These are phyloP conservation scores for Panaeolus cyanescens DNA, from an alignment of 768 basidiomycete species.

Conservation along the genomic window DNA sequence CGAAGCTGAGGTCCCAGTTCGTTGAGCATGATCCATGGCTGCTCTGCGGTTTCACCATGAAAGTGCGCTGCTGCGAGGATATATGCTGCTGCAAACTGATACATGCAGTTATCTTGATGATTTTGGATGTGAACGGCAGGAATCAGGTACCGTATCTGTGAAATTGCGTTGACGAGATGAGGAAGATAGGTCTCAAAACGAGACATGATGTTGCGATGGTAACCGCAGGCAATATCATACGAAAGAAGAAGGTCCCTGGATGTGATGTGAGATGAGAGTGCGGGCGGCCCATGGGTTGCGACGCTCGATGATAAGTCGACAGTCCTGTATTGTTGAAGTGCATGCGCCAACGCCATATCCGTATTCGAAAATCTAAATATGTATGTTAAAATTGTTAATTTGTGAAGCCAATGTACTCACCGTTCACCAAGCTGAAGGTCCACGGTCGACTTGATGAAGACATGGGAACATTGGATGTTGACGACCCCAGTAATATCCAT, in stretches of 20 bases:
- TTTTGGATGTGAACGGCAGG: conserved; percentile 26
- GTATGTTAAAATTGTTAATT: not conserved
- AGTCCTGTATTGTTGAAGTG: not conserved
- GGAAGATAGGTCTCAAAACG: conserved; percentile 15
- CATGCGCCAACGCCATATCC: conserved; percentile 21
- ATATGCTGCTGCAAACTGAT: conserved; percentile 23
- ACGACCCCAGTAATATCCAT: conserved; percentile 25
- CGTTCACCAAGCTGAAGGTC: conserved; percentile 30
- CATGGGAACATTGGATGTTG: conserved; percentile 26
- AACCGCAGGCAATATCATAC: conserved; percentile 29
- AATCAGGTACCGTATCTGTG: conserved; percentile 14
- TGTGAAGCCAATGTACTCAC: conserved; percentile 10
- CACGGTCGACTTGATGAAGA: conserved; percentile 21
- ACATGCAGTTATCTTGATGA: conserved; percentile 27
- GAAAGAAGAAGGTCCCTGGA: conserved; percentile 10
- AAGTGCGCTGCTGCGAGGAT: conserved; percentile 19
- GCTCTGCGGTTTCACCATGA: conserved; percentile 31
- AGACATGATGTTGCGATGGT: conserved; percentile 13
- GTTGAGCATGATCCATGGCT: conserved; percentile 24
- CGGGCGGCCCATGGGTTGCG: not conserved
- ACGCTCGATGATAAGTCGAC: not conserved
- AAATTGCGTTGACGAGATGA: conserved; percentile 8
- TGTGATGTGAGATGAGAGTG: not conserved
- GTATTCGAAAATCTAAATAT: conserved; percentile 19
- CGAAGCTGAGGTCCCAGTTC: conserved; percentile 17